A percentile compares a stretch with the other conserved stretches of the same genome.
Conservation (phyloP, 352 stramenopile genomes). For the Thraustotheca clavata region DNA sequence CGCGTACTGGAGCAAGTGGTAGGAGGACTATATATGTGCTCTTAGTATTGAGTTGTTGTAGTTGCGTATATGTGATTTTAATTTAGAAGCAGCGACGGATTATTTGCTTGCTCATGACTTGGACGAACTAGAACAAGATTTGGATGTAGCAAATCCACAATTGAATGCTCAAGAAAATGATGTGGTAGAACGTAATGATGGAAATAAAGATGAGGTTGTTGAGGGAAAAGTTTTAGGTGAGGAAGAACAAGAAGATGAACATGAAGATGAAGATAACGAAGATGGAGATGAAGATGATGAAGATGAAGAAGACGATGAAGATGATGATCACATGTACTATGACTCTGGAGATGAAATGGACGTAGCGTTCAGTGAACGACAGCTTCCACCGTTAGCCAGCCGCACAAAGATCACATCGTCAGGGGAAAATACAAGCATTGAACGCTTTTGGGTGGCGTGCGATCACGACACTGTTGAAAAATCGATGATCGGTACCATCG, state of each 20-base stretch:
- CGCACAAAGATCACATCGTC: constrained; percentile 40
- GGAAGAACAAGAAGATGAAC: constrained; percentile 36
- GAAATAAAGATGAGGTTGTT: neutral
- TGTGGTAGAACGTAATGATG: neutral
- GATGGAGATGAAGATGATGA: constrained; percentile 22
- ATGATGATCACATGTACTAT: constrained; percentile 33
- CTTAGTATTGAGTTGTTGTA: constrained; percentile 17
- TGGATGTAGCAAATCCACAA: constrained; percentile 5
- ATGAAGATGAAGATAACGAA: constrained; percentile 3
- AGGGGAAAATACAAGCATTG: constrained; percentile 24
- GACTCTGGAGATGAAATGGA: constrained; percentile 44
- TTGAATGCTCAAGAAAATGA: neutral
- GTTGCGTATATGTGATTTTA: constrained; percentile 46
- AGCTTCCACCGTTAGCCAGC: constrained; percentile 33
- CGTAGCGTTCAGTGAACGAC: constrained; percentile 24
- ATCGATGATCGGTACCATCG: constrained; percentile 51
- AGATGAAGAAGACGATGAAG: constrained; percentile 33
- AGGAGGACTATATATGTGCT: constrained; percentile 11
- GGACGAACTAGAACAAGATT: constrained; percentile 30
- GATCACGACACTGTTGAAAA: constrained; percentile 54
- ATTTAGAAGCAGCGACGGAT: constrained; percentile 39
- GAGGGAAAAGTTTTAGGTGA: constrained; percentile 37
- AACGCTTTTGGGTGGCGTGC: constrained; percentile 64
- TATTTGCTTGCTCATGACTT: constrained; percentile 57
- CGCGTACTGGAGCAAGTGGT: constrained; percentile 32